Conservation (phyloP, 2,329 filamentous ascomycete genomes). For the Keithomyces neogunnii region DNA sequence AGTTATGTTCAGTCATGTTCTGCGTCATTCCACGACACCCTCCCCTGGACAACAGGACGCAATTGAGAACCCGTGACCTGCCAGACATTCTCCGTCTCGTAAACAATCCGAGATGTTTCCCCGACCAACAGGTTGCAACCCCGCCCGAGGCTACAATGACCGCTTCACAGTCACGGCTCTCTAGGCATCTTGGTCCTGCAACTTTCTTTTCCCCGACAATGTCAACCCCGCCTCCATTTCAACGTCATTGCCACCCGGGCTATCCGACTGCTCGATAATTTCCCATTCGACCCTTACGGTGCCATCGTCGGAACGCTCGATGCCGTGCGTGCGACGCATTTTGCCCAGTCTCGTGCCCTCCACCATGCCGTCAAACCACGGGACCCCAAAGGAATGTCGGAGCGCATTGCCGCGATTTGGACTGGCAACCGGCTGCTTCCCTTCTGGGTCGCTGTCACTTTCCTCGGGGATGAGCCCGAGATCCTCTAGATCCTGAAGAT, state of each 20-base stretch:
- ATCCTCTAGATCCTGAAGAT: conserved; percentile 65
- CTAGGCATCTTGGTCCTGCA: conserved; percentile 31
- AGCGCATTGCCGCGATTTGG: conserved; percentile 21
- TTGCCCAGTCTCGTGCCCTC: conserved; percentile 65
- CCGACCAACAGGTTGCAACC: background rate
- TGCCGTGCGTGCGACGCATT: conserved; percentile 52
- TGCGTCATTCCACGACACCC: too few species aligned
- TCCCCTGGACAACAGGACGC: background rate
- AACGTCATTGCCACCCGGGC: conserved; percentile 22
- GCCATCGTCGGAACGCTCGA: conserved; percentile 49
- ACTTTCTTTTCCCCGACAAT: conserved; percentile 44
- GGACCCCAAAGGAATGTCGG: conserved; percentile 59
- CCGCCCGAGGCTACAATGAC: background rate
- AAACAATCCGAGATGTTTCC: too few species aligned
- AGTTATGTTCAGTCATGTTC: too few species aligned
- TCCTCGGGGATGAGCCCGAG: conserved; percentile 59
- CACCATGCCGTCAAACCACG: conserved; percentile 81
- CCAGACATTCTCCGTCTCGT: too few species aligned
- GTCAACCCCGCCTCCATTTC: conserved; percentile 23
- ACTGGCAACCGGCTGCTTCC: conserved; percentile 5
- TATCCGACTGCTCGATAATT: conserved; percentile 62
- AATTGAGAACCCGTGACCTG: too few species aligned
- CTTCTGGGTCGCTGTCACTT: conserved; percentile 18
- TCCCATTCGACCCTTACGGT: conserved; percentile 71
- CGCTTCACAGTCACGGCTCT: background rate